phyloP scores from a whole-genome alignment of 78 protist species.

The Trichosphaerium sp. region DNA sequence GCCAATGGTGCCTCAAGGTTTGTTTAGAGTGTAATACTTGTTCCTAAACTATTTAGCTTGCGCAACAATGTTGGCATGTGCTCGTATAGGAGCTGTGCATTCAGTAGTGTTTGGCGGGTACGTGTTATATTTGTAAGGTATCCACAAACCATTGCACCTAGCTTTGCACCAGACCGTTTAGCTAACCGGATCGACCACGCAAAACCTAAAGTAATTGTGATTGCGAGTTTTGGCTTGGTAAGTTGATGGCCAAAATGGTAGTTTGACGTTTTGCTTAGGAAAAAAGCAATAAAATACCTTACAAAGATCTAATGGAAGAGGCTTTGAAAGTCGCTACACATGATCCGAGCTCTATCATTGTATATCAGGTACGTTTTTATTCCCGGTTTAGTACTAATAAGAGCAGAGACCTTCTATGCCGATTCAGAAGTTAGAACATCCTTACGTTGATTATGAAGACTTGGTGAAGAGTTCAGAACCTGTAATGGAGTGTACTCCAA shows the following conservation, averaged over 20 bases:
- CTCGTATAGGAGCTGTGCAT: slow-evolving; percentile 45
- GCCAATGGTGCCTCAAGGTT: slow-evolving; percentile 42
- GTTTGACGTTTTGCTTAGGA: background rate
- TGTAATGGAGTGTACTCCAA: slow-evolving; percentile 8
- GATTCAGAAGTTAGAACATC: background rate
- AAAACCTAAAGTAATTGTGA: slow-evolving; percentile 37
- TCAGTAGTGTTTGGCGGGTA: slow-evolving; percentile 44
- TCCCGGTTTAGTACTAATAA: background rate
- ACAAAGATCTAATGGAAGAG: slow-evolving; percentile 6
- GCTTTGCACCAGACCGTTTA: slow-evolving; percentile 53
- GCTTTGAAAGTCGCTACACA: slow-evolving; percentile 18
- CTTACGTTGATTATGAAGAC: slow-evolving; percentile 19
- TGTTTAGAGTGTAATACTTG: no score
- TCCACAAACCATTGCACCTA: no score
- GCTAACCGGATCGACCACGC: slow-evolving; percentile 57
- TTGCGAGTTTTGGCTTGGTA: slow-evolving; percentile 39
- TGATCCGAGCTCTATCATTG: slow-evolving; percentile 10
- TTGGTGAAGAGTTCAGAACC: background rate
- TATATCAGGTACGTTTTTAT: background rate
- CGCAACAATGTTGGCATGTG: slow-evolving; percentile 49
- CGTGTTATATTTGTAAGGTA: no score
- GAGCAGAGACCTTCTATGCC: background rate
- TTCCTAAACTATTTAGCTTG: no score
- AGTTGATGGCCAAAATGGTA: background rate
- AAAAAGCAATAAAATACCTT: background rate